phyloP scores from a whole-genome alignment of 2,329 filamentous ascomycete genomes.

The Phoma sp. region DNA sequence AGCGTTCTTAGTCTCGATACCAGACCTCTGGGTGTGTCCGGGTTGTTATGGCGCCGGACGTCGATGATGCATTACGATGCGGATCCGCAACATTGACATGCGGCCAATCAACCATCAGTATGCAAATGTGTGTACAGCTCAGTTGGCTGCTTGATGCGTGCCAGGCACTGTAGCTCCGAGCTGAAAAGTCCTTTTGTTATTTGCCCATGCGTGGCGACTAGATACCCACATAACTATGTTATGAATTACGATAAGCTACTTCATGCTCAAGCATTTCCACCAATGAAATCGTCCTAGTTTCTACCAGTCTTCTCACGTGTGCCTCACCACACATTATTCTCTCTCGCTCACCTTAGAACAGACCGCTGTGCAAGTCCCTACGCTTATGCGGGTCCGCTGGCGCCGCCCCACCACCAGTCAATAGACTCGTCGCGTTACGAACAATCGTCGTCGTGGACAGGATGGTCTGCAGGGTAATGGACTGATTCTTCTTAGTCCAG shows the following conservation, averaged over 20 bases:
- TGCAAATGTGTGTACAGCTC: not conserved
- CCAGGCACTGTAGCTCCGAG: not conserved
- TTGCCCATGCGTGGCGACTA: not conserved
- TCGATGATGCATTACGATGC: not conserved
- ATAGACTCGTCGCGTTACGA: constrained; percentile 18
- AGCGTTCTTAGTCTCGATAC: not conserved
- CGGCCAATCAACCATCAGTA: not conserved
- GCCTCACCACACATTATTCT: not conserved
- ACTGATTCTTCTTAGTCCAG: constrained; percentile 41
- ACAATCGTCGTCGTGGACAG: constrained; percentile 10
- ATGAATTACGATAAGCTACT: too few species aligned
- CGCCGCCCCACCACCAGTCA: constrained; percentile 5
- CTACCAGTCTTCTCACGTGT: too few species aligned
- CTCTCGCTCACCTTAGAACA: not conserved
- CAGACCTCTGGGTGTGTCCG: not conserved
- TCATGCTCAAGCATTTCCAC: too few species aligned
- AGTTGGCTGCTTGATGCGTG: not conserved
- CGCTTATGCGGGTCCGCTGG: constrained; percentile 10
- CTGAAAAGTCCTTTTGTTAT: not conserved
- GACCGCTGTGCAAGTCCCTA: constrained; percentile 9
- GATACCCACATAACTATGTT: not conserved
- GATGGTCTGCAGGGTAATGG: constrained; percentile 22
- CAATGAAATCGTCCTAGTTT: too few species aligned
- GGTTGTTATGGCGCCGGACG: constrained; percentile 10
- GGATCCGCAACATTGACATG: constrained; percentile 2